Evolutionary conservation across 345 rosid genomes (phyloP).

Genomic region (Brassica nigra): DNA sequence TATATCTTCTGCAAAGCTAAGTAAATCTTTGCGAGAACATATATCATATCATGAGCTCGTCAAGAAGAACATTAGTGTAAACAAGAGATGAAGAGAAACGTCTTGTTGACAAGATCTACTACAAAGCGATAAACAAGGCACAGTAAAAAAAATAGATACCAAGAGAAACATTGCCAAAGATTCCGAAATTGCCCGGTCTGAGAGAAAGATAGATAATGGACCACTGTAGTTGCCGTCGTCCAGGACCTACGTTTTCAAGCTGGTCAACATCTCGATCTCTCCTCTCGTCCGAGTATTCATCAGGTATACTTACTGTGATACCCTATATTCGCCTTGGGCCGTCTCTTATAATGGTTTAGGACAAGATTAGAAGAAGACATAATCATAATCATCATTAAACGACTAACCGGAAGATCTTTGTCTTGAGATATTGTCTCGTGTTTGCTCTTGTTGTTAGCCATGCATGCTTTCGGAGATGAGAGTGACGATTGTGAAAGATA

Average conservation of each 20-base stretch:
- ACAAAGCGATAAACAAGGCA: slow-evolving; percentile 6
- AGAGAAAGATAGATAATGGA: slow-evolving; percentile 9
- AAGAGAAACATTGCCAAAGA: slow-evolving; percentile 43
- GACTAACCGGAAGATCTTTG: slow-evolving; percentile 28
- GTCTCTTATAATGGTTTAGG: not conserved
- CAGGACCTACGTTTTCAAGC: not conserved
- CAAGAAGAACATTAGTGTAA: slow-evolving; percentile 5
- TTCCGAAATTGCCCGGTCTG: slow-evolving; percentile 42
- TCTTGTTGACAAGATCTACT: not conserved
- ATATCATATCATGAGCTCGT: not conserved
- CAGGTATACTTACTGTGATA: not conserved
- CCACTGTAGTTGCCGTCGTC: not conserved
- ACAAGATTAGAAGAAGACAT: slow-evolving; percentile 23
- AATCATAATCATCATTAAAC: slow-evolving; percentile 15
- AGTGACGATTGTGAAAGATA: slow-evolving; percentile 23
- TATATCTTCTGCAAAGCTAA: not conserved
- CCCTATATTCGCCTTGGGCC: not conserved
- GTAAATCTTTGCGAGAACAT: not conserved
- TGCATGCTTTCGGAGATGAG: slow-evolving; percentile 16
- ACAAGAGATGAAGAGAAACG: not conserved
- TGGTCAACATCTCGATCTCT: slow-evolving; percentile 25
- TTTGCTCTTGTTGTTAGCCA: slow-evolving; percentile 10
- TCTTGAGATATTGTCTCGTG: slow-evolving; percentile 12
- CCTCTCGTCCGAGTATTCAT: slow-evolving; percentile 6
- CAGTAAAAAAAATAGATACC: not conserved